Evolutionary conservation across 1,139 yeast genomes (phyloP), one percentile per base, ranked within the genome.

Genomic region (Candida sojae): DNA sequence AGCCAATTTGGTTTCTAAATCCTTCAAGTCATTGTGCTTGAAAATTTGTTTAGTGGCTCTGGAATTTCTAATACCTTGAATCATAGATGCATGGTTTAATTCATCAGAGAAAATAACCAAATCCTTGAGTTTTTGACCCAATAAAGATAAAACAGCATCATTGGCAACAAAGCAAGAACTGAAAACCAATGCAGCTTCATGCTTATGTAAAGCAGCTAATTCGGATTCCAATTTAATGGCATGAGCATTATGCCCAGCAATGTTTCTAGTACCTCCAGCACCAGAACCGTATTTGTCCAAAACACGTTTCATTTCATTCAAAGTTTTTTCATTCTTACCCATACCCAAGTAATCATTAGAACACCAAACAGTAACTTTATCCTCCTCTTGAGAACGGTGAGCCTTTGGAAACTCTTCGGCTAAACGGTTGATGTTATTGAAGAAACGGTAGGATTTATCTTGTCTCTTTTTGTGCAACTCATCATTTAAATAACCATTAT

Each of bases 241-340:
- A 61, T 88, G 95, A 52, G 75, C 70, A 71, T 93, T 95, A 70
- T 95, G 99, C 50, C 99, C 99, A 1, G 99, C 99, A 65, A 93
- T 93, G 72, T 93, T 93, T 65, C 99, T 83, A 47, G 99, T 93
- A 58, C 99, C 99, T 61, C 99, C 99, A 12, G 99, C 96, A 60
- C 99, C 99, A 11, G 96, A 87, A 58, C 99, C 99, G 66, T 93
- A 93, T 73, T 83, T 85, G 61, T 87, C 89, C 67, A 93, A 79
- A 25, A 96, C 86, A 45, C 75, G 65, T 60, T 86, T 87, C 96
- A 93, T 93, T 50, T 84, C 85, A 25, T 79, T 71, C 53, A 89
- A 72, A 42, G 93, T 93, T 51, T 75, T 73, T 53, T 79, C 79
- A 66, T 93, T 87, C 62, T 82, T 83, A 45, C 97, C 95, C 95